Conservation (phyloP, 345 rosid genomes). For the Citrus cavaleriei region DNA sequence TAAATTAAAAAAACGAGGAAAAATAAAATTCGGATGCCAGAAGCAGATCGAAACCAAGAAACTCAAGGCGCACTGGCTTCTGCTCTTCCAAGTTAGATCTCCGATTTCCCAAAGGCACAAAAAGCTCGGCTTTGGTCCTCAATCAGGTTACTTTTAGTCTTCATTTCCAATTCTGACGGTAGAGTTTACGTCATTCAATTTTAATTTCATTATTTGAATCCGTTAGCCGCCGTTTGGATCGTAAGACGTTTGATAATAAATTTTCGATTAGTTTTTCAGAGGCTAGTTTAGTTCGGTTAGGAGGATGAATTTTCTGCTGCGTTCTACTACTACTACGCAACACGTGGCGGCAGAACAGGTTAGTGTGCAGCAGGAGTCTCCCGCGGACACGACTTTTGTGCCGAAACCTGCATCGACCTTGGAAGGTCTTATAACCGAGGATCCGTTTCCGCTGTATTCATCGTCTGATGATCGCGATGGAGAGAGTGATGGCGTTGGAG, state of each 20-base stretch:
- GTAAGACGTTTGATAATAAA: background rate
- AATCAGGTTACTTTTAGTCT: background rate
- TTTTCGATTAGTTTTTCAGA: constrained; percentile 17
- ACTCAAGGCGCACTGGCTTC: background rate
- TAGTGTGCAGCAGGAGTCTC: constrained; percentile 44
- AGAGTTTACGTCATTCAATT: background rate
- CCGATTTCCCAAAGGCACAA: background rate
- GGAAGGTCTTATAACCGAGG: constrained; percentile 71
- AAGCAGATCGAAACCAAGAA: constrained; percentile 3
- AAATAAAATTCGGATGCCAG: background rate
- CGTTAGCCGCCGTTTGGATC: background rate
- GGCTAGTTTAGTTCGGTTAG: constrained; percentile 13
- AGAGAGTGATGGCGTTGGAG: constrained; percentile 31
- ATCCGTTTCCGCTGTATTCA: constrained; percentile 51
- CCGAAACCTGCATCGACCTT: constrained; percentile 42
- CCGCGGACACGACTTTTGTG: constrained; percentile 25
- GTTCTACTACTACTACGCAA: constrained; percentile 31
- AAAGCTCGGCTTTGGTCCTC: background rate
- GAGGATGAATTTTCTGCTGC: constrained; percentile 83
- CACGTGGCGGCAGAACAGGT: constrained; percentile 41
- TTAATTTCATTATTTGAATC: background rate
- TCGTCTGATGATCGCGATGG: constrained; percentile 34
- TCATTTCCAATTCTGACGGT: background rate
- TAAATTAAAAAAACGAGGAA: too few relatives aligned
- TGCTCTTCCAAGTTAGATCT: background rate